Conservation (phyloP, 371 early-diverging fungal species). For the Zychaea mexicana region DNA sequence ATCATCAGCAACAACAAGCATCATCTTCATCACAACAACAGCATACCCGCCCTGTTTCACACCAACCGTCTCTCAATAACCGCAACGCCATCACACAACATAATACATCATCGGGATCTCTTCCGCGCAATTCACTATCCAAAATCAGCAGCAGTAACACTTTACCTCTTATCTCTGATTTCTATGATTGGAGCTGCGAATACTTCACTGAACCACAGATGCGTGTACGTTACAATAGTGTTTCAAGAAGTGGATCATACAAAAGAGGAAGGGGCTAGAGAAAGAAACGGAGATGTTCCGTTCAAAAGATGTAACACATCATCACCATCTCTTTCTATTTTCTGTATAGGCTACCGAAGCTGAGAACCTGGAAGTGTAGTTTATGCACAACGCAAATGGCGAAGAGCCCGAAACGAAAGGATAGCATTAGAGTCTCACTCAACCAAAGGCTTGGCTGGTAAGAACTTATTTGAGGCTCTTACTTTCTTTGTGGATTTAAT, state of each 20-base stretch:
- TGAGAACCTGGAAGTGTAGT: conserved; percentile 81
- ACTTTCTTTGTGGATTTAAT: neutral
- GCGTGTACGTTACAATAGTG: conserved; percentile 47
- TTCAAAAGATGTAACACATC: neutral
- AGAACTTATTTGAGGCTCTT: too few relatives aligned
- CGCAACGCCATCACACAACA: conserved; percentile 10
- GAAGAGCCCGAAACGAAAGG: conserved; percentile 71
- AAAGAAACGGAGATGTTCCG: neutral
- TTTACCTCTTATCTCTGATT: conserved; percentile 60
- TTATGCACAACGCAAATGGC: conserved; percentile 81
- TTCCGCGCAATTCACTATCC: conserved; percentile 5
- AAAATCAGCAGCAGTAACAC: conserved; percentile 6
- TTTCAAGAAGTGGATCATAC: neutral
- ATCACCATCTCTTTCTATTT: too few relatives aligned
- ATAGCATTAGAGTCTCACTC: conserved; percentile 63
- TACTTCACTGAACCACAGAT: conserved; percentile 92
- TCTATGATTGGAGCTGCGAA: conserved; percentile 86
- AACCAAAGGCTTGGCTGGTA: conserved; percentile 48
- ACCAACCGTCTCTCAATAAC: neutral
- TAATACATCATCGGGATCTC: conserved; percentile 5
- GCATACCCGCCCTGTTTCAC: conserved; percentile 2
- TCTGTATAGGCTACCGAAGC: conserved; percentile 70
- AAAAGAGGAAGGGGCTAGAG: neutral
- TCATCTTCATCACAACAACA: neutral
- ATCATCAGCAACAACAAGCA: conserved; percentile 21